These are phyloP conservation scores for Dysphania ambrosioides DNA, from an alignment of 148 eudicot species.

Conservation along the genomic window DNA sequence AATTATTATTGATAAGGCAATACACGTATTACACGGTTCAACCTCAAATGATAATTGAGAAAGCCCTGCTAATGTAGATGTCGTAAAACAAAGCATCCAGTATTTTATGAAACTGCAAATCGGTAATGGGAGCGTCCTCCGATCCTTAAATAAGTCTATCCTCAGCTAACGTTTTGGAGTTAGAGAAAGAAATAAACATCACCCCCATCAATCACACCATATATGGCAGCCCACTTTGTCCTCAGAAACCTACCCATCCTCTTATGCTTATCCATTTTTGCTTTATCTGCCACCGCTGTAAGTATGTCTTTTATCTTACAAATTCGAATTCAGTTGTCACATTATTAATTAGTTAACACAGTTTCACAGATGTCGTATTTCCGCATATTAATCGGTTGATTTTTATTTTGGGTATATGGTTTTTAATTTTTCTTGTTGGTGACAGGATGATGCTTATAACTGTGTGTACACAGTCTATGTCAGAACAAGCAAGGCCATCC, in stretches of 20 bases:
- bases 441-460: neutral
- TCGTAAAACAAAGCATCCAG: neutral
- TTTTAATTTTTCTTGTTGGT: too few relatives aligned
- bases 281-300: constrained; percentile 11
- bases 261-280: constrained; percentile 3
- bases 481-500: constrained; percentile 28
- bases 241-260: constrained; percentile 10
- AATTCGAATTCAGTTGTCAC: too few relatives aligned
- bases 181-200: neutral
- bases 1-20: neutral
- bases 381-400: too few relatives aligned
- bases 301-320: too few relatives aligned
- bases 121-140: too few relatives aligned
- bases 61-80: neutral
- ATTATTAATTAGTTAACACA: too few relatives aligned
- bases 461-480: constrained; percentile 39
- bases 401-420: too few relatives aligned
- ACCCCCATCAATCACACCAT: neutral
- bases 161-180: neutral
- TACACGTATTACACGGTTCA: neutral
- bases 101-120: too few relatives aligned
- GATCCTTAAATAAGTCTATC: neutral
- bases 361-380: too few relatives aligned
- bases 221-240: constrained; percentile 16
- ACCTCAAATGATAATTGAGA: neutral